These are phyloP conservation scores for Eimeria sp. DNA, from an alignment of 169 alveolate genomes.

Conservation along the genomic window DNA sequence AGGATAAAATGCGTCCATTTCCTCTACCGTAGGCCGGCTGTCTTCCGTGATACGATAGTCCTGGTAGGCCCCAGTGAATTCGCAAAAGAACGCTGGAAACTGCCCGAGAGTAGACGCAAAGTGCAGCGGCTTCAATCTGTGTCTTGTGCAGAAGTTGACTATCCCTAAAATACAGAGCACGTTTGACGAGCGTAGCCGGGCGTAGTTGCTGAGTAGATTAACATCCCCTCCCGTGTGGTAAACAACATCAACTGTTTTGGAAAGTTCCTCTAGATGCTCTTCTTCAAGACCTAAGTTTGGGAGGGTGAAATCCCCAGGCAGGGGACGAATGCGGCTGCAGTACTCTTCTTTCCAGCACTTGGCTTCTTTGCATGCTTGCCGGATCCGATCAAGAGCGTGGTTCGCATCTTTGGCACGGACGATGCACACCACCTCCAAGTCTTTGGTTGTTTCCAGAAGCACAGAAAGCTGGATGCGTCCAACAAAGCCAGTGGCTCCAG, in stretches of 20 bases:
- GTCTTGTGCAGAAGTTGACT: slow-evolving; percentile 85
- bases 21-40: slow-evolving; percentile 84
- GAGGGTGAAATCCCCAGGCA: slow-evolving; percentile 87
- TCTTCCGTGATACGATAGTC: slow-evolving; percentile 83
- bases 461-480: slow-evolving; percentile 87
- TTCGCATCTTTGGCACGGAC: slow-evolving; percentile 86
- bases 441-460: slow-evolving; percentile 76
- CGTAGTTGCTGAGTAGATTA: slow-evolving; percentile 87
- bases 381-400: slow-evolving; percentile 85
- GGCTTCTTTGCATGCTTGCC: slow-evolving; percentile 87
- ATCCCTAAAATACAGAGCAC: slow-evolving; percentile 84
- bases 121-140: slow-evolving; percentile 85
- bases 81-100: slow-evolving; percentile 88
- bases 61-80: slow-evolving; percentile 85
- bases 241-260: slow-evolving; percentile 85
- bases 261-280: slow-evolving; percentile 84
- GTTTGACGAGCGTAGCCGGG: slow-evolving; percentile 86
- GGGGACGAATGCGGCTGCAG: slow-evolving; percentile 82
- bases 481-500: slow-evolving; percentile 89
- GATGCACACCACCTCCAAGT: slow-evolving; percentile 84
- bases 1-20: slow-evolving; percentile 87
- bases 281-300: slow-evolving; percentile 85
- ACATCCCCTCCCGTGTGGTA: slow-evolving; percentile 90
- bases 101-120: slow-evolving; percentile 89
- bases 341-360: slow-evolving; percentile 86